Evolutionary conservation across 2,329 filamentous ascomycete species (phyloP).

Genomic region (Ceratocystis ficicola): DNA sequence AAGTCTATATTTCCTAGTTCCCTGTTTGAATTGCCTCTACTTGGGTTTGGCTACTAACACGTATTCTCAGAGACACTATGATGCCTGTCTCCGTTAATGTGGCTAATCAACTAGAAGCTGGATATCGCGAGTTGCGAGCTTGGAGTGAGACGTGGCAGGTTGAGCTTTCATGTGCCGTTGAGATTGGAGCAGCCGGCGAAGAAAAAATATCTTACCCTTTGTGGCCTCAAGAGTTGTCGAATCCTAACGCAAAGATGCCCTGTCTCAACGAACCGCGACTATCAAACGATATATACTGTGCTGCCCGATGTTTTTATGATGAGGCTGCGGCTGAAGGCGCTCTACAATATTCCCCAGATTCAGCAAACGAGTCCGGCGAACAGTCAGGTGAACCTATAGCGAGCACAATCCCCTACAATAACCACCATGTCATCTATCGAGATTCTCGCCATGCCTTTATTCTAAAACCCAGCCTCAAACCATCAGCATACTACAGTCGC

Average conservation of each 20-base stretch:
- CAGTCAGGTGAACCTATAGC: conserved; percentile 28
- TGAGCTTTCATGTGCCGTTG: conserved; percentile 77
- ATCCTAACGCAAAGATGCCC: conserved; percentile 21
- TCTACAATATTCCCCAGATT: not conserved
- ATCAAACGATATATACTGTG: conserved; percentile 46
- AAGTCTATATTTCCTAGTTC: conserved; percentile 21
- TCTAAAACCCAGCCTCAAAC: conserved; percentile 70
- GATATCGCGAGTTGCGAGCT: conserved; percentile 72
- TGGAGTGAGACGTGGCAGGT: conserved; percentile 91
- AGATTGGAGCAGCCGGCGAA: conserved; percentile 80
- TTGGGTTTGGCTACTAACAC: not conserved
- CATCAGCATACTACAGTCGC: conserved; percentile 73
- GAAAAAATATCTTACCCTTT: conserved; percentile 77
- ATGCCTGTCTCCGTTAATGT: conserved; percentile 71
- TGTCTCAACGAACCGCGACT: conserved; percentile 32
- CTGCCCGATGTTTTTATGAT: conserved; percentile 46
- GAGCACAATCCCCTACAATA: conserved; percentile 49
- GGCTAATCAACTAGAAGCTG: conserved; percentile 85
- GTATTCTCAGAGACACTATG: conserved; percentile 60
- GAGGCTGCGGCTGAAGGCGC: conserved; percentile 47
- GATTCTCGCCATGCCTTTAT: conserved; percentile 67
- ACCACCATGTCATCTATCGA: conserved; percentile 77
- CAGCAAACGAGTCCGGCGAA: conserved; percentile 16
- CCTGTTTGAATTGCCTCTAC: not conserved
- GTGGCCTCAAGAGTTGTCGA: conserved; percentile 47